Evolutionary conservation across 225 moss, liverwort and hornwort genomes (phyloP).

Genomic region (Marchantia paleacea): DNA sequence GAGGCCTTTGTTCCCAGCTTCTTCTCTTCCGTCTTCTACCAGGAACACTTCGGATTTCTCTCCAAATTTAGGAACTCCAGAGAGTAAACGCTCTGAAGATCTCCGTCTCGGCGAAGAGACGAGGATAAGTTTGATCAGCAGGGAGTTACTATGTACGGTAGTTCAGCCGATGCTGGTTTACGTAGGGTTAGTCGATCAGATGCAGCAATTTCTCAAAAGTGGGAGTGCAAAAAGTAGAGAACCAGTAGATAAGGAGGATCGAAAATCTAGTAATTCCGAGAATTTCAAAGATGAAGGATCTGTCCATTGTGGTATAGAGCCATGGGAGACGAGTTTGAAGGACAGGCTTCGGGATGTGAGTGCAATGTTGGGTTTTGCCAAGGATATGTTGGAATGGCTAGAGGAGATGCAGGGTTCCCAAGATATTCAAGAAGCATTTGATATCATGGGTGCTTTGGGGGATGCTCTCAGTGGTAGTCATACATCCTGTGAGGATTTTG

Average conservation of each 20-base stretch:
- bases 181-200: constrained; percentile 87
- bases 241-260: constrained; percentile 39
- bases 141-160: constrained; percentile 67
- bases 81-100: constrained; percentile 55
- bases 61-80: constrained; percentile 48
- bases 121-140: constrained; percentile 52
- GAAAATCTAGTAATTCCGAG: constrained; percentile 41
- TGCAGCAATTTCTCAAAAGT: constrained; percentile 90
- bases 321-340: constrained; percentile 93
- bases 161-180: constrained; percentile 92
- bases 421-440: constrained; percentile 93
- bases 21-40: constrained; percentile 50
- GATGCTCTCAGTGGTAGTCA: constrained; percentile 80
- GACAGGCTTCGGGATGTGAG: constrained; percentile 81
- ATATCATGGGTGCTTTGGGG: constrained; percentile 83
- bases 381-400: constrained; percentile 92
- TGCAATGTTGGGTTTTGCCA: constrained; percentile 71
- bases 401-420: constrained; percentile 88
- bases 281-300: constrained; percentile 53
- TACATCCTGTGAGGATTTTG: constrained; percentile 91
- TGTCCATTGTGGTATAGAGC: constrained; percentile 75
- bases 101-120: constrained; percentile 36
- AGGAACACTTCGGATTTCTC: constrained; percentile 49
- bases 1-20: constrained; percentile 71
- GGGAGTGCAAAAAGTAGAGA: constrained; percentile 58